Evolutionary conservation across 1,284 basidiomycete species (phyloP), one percentile per base, ranked within the genome.

Genomic region (Ustilago shanxiensis): DNA sequence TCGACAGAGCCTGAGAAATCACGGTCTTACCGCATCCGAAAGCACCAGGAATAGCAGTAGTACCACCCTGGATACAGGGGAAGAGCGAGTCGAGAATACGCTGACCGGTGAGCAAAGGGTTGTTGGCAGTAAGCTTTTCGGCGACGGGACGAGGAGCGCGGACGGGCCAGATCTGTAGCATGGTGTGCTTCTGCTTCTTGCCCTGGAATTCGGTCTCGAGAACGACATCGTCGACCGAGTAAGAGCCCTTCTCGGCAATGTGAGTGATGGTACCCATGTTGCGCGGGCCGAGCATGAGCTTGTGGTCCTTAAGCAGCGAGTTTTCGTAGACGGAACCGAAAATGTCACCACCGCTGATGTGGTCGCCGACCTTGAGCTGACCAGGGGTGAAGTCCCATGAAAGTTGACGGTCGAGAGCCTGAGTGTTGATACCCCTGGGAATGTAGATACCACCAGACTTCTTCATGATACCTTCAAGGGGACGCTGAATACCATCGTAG

Each of bases 111-210:
- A 96, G 89, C 24, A 99, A 89, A 35, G 97, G 97, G 87, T 92
- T 91, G 86, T 97, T 91, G 64, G 96, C 95, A 7, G 93, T 95
- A 81, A 94, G 90, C 88, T 99, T 99, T 88, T 98, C 93, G 41
- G 93, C 89, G 45, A 95, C 93, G 20, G 97, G 97, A 74, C 97
- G 91, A 61, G 97, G 95, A 24, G 96, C 97, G 87, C 97, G 94
- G 72, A 99, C 97, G 77, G 97, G 97, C 97, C 97, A 99, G 41
- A 95, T 89, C 86, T 99, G 96, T 92, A 96, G 93, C 91, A 99
- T 92, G 13, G 93, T 93, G 87, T 98, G 95, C 84, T 95, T 90
- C 20, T 95, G 93, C 66, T 90, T 93, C 89, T 95, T 95, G 80
- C 96, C 97, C 79, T 99, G 91, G 86, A 99, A 99, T 86, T 99